Evolutionary conservation across 768 basidiomycete species (phyloP), one percentile per base, ranked within the genome.

Genomic region (Tylopilus cervinicoccineus): DNA sequence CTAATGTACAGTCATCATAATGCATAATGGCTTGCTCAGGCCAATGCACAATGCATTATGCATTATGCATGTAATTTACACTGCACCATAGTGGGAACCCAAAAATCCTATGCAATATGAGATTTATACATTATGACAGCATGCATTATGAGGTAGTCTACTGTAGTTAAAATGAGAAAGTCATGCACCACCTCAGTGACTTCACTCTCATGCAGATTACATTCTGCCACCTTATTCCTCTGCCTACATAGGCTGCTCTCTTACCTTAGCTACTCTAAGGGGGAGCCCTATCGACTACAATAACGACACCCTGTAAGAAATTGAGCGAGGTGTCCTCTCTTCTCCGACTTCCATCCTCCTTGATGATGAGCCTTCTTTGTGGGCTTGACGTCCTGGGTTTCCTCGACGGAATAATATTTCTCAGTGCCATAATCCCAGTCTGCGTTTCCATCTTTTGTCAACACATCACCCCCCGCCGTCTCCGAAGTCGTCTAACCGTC

Each of bases 391-490:
- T 26, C 29, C 7, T 24, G 22, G 3, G 5, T 19, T 24, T 24
- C 29, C 14, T 38, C 2, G 16, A 28, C 17, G n/a, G 23, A 24
- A 17, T 24, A 16, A 6, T 28, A 17, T 2, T 31, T 28, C 23
- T 50, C 23, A 60, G 43, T 14, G 4, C n/a, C 34, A 33, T 41
- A 31, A 8, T 53, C 13, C 41, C 54, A 80, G 78, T 80, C 33
- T 81, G 76, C 51, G 57, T 81, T 34, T 80, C 80, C 34, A 74
- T 82, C 51, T 45, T 75, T 26, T 68, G 79, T 81, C 54, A 55
- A 49, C n/a, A 44, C 31, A 34, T 26, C 32, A 27, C 38, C 43
- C 19, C 16, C 10, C 23, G 38, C 16, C 20, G 8, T 38, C 47
- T 49, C 54, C 52, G 47, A 49, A 54, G 47, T 34, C 41, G 36